These are phyloP conservation scores for Osmozyma mogii DNA, from an alignment of 805 yeast genomes.

Conservation along the genomic window DNA sequence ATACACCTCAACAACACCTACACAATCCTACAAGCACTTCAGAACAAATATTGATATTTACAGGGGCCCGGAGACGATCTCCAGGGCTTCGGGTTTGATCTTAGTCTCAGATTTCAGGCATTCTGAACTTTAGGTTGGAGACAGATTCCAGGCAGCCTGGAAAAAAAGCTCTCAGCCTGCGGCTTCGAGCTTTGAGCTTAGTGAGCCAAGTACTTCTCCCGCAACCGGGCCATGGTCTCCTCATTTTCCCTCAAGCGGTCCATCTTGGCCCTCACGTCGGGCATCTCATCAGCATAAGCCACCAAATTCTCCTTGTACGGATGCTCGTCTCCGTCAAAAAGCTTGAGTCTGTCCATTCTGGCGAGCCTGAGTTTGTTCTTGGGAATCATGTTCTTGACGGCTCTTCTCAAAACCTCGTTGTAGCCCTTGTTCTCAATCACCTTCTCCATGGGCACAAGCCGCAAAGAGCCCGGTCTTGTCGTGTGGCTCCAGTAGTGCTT, in stretches of 20 bases:
- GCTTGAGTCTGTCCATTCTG: conserved; percentile 77
- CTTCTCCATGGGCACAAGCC: conserved; percentile 72
- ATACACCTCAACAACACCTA: too few species aligned
- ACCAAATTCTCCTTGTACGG: conserved; percentile 79
- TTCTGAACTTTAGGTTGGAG: too few species aligned
- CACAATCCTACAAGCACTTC: too few species aligned
- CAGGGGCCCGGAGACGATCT: too few species aligned
- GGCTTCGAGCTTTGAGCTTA: too few species aligned
- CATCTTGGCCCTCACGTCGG: conserved; percentile 38
- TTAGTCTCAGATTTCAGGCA: too few species aligned
- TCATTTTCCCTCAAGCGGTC: conserved; percentile 31
- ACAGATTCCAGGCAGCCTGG: neutral
- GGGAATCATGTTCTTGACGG: conserved; percentile 95
- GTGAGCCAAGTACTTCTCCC: conserved; percentile 24
- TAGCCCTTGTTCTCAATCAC: conserved; percentile 74
- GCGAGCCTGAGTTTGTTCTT: conserved; percentile 74
- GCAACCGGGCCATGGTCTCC: conserved; percentile 23
- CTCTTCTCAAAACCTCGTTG: conserved; percentile 75
- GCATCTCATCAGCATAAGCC: conserved; percentile 78
- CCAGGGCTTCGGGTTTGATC: too few species aligned
- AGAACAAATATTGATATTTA: too few species aligned
- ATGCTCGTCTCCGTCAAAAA: conserved; percentile 80
- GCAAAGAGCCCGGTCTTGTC: conserved; percentile 82
- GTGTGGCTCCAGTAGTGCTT: conserved; percentile 88
- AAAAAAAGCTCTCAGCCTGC: too few species aligned